Percentiles rank a stretch among this genome's conserved stretches.
Evolutionary conservation across 805 yeast species (phyloP).

Genomic region (Isabelozyma heimii): DNA sequence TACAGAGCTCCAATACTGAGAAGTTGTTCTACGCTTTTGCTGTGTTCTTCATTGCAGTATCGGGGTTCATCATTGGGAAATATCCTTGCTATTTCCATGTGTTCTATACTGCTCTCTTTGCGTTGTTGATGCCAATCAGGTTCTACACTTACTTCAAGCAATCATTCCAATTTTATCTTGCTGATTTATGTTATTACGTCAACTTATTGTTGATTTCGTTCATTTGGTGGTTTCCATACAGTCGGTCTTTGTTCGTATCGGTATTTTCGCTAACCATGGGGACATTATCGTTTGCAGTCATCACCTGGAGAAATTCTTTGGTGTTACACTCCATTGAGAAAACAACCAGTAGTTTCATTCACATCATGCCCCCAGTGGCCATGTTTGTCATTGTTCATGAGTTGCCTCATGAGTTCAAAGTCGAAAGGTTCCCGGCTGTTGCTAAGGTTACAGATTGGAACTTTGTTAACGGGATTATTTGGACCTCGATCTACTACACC

Average conservation of each 20-base stretch:
- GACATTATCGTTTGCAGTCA: conserved; percentile 87
- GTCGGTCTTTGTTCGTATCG: conserved; percentile 69
- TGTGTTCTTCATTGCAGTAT: conserved; percentile 60
- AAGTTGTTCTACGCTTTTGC: conserved; percentile 79
- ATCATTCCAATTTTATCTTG: conserved; percentile 81
- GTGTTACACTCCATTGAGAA: conserved; percentile 91
- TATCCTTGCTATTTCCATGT: conserved; percentile 76
- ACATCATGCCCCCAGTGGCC: conserved; percentile 84
- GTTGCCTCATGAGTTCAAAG: conserved; percentile 49
- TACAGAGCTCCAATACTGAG: conserved; percentile 47
- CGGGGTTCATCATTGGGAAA: conserved; percentile 76
- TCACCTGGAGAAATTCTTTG: conserved; percentile 92
- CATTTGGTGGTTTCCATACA: conserved; percentile 80
- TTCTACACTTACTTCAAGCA: conserved; percentile 77
- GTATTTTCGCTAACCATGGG: conserved; percentile 89
- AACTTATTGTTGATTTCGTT: conserved; percentile 66
- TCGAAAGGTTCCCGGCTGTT: conserved; percentile 78
- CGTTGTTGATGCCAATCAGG: conserved; percentile 76
- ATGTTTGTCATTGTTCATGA: conserved; percentile 86
- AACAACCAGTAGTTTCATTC: conserved; percentile 88
- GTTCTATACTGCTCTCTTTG: conserved; percentile 62
- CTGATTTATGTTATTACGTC: conserved; percentile 91
- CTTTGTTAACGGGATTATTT: conserved; percentile 62
- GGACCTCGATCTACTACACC: conserved; percentile 80
- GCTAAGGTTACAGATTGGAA: conserved; percentile 64